phyloP scores from a whole-genome alignment of 805 yeast genomes.

The Wickerhamiella sergipiensis region DNA sequence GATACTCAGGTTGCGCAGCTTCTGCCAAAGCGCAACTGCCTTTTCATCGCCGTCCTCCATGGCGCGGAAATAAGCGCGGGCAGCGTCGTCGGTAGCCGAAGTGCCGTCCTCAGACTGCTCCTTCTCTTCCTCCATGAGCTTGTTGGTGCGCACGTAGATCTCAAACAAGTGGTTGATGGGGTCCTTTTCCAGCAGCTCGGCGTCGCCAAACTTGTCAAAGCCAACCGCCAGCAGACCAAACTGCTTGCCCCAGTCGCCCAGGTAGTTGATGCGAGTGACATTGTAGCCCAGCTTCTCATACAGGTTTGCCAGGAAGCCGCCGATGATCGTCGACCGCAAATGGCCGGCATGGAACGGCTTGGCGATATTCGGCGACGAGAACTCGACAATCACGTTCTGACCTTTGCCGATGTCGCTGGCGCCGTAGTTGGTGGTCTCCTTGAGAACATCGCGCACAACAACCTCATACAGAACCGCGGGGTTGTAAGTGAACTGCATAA shows the following conservation, averaged over 20 bases:
- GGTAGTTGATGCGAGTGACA: slow-evolving; percentile 82
- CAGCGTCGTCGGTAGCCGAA: slow-evolving; percentile 59
- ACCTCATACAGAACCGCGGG: slow-evolving; percentile 51
- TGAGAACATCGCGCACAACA: slow-evolving; percentile 57
- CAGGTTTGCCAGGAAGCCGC: slow-evolving; percentile 84
- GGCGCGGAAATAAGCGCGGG: slow-evolving; percentile 71
- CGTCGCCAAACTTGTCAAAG: slow-evolving; percentile 71
- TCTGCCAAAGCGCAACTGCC: slow-evolving; percentile 67
- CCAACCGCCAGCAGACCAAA: slow-evolving; percentile 94
- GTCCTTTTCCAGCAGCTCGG: slow-evolving; percentile 51
- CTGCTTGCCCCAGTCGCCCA: slow-evolving; percentile 99
- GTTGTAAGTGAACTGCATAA: slow-evolving; percentile 76
- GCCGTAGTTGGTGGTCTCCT: slow-evolving; percentile 52
- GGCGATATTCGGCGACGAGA: slow-evolving; percentile 96
- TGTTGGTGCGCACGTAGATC: slow-evolving; percentile 78
- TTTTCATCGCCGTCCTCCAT: slow-evolving; percentile 90
- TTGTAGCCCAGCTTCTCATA: slow-evolving; percentile 87
- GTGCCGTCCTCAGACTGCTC: slow-evolving; percentile 40
- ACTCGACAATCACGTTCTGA: slow-evolving; percentile 68
- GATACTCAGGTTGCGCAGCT: slow-evolving; percentile 84
- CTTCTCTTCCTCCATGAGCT: slow-evolving; percentile 54
- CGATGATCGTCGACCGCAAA: slow-evolving; percentile 92
- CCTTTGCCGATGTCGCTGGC: slow-evolving; percentile 56
- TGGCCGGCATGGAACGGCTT: slow-evolving; percentile 99
- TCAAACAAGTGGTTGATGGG: slow-evolving; percentile 93